Evolutionary conservation across 805 yeast genomes (phyloP).

Genomic region (Millerozyma acaciae): DNA sequence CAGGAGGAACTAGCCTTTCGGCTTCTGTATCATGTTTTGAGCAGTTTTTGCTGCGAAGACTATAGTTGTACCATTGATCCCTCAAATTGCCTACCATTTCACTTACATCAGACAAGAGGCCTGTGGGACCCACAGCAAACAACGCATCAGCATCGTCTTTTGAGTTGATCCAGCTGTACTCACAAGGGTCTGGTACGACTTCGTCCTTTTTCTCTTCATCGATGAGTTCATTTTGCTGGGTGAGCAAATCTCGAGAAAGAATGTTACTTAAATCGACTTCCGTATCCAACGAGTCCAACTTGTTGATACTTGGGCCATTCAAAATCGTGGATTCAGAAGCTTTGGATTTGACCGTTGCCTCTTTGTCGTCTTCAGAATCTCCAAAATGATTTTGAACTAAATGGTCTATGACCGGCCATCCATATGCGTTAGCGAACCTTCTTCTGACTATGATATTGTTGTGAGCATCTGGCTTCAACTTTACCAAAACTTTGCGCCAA

Average conservation of each 20-base stretch:
- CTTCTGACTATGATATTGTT: constrained; percentile 88
- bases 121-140: constrained; percentile 65
- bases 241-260: constrained; percentile 32
- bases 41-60: constrained; percentile 3
- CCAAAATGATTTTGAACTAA: constrained; percentile 64
- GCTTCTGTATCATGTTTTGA: neutral
- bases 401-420: constrained; percentile 91
- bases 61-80: constrained; percentile 28
- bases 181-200: constrained; percentile 16
- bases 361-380: constrained; percentile 12
- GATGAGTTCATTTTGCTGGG: constrained; percentile 31
- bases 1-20: neutral
- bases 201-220: constrained; percentile 19
- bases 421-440: constrained; percentile 86
- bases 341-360: constrained; percentile 5
- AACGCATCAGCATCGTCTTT: constrained; percentile 36
- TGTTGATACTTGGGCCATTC: neutral
- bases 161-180: constrained; percentile 51
- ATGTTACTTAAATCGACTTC: constrained; percentile 24
- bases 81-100: constrained; percentile 50
- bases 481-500: constrained; percentile 91
- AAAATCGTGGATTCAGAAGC: neutral
- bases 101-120: constrained; percentile 60
- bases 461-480: constrained; percentile 89
- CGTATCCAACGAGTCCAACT: constrained; percentile 24